These are phyloP conservation scores for Sporothrix sp. DNA, from an alignment of 2,329 filamentous ascomycete genomes.

Conservation along the genomic window DNA sequence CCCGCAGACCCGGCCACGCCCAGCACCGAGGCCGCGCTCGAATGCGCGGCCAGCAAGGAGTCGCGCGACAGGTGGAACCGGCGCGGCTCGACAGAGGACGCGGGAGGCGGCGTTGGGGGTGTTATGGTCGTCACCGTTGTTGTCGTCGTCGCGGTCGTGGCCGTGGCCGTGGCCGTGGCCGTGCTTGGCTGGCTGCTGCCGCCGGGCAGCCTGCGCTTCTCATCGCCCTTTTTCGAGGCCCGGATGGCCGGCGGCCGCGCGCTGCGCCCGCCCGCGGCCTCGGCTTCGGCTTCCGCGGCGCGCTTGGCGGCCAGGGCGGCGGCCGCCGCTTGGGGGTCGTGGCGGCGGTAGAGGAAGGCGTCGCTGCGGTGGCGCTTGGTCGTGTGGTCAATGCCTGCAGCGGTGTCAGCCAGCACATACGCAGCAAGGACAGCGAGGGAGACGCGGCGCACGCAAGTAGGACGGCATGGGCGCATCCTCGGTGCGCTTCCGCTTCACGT, in stretches of 20 bases:
- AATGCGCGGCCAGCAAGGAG: constrained; percentile 17
- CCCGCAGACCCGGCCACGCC: constrained; percentile 22
- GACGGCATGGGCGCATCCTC: constrained; percentile 45
- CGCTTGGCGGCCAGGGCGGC: constrained; percentile 8
- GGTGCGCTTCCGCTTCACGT: constrained; percentile 51
- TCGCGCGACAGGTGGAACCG: constrained; percentile 44
- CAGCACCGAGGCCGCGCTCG: constrained; percentile 24
- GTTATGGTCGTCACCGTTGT: background rate
- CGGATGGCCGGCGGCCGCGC: constrained; percentile 30
- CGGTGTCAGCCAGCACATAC: background rate
- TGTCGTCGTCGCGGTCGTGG: background rate
- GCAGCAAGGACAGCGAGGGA: background rate
- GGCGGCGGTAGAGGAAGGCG: constrained; percentile 48
- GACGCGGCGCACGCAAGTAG: constrained; percentile 39
- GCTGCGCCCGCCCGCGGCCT: constrained; percentile 22
- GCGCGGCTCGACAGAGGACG: constrained; percentile 30
- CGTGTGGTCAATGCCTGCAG: constrained; percentile 33
- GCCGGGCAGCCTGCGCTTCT: constrained; percentile 18
- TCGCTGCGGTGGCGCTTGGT: constrained; percentile 44
- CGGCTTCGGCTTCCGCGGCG: constrained; percentile 13
- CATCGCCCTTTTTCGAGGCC: constrained; percentile 33
- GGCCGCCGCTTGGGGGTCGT: constrained; percentile 25
- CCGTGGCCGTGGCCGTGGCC: background rate
- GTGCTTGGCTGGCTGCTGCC: background rate
- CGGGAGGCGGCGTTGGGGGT: background rate